phyloP scores from a whole-genome alignment of 2,329 filamentous ascomycete species.

The Microdochium nivale region DNA sequence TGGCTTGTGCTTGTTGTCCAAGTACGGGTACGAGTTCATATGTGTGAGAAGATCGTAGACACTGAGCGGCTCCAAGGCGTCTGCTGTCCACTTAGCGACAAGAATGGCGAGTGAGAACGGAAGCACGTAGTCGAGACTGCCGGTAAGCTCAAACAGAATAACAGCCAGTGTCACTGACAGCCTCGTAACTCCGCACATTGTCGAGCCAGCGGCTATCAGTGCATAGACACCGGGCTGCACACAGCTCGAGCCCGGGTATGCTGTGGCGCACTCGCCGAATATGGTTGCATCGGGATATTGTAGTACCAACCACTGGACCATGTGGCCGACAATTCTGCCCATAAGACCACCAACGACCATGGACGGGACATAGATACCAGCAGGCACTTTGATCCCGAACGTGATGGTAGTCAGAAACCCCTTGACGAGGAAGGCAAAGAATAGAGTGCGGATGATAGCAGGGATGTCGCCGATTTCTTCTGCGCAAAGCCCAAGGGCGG shows the following conservation, averaged over 20 bases:
- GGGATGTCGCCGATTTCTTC: conserved; percentile 66
- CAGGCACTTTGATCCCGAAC: conserved; percentile 93
- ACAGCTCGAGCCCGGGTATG: conserved; percentile 71
- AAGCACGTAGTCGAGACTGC: conserved; percentile 87
- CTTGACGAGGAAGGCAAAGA: conserved; percentile 81
- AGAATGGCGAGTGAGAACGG: conserved; percentile 89
- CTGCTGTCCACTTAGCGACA: conserved; percentile 96
- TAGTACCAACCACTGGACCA: conserved; percentile 73
- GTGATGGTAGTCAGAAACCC: conserved; percentile 81
- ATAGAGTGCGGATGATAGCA: conserved; percentile 60
- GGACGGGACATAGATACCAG: conserved; percentile 94
- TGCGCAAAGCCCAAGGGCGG: conserved; percentile 70
- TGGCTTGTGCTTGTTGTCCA: conserved; percentile 93
- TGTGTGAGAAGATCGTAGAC: conserved; percentile 94
- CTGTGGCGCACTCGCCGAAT: conserved; percentile 64
- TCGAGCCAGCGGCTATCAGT: conserved; percentile 86
- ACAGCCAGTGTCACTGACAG: conserved; percentile 89
- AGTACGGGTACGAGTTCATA: conserved; percentile 94
- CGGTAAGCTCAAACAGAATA: conserved; percentile 92
- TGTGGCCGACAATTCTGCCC: conserved; percentile 79
- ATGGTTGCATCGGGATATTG: conserved; percentile 62
- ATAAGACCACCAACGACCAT: conserved; percentile 96
- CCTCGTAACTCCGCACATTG: conserved; percentile 95
- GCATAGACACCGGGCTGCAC: conserved; percentile 97
- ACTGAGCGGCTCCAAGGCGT: conserved; percentile 86